Conservation (phyloP, 2,329 filamentous ascomycete genomes). For the Aureobasidium namibiae region DNA sequence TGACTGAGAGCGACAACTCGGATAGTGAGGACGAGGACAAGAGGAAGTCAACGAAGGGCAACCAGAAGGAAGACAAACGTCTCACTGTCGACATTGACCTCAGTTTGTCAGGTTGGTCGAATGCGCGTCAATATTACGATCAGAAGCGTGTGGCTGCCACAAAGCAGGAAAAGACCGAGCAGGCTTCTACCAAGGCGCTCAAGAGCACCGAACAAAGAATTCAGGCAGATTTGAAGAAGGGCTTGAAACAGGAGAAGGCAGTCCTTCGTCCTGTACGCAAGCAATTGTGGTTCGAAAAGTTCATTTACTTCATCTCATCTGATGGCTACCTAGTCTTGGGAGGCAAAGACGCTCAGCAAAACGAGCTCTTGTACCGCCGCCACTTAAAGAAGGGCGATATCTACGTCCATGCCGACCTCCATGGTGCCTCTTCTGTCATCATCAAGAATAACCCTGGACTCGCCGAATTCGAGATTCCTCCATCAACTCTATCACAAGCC, state of each 20-base stretch:
- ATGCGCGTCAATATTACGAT: conserved; percentile 86
- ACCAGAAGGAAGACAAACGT: conserved; percentile 31
- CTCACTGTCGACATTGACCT: conserved; percentile 81
- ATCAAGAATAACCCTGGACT: conserved; percentile 79
- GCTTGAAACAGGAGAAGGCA: conserved; percentile 84
- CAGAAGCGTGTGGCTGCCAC: conserved; percentile 75
- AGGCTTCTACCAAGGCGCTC: conserved; percentile 72
- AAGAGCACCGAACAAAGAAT: conserved; percentile 91
- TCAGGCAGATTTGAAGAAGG: conserved; percentile 72
- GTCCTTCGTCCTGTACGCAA: conserved; percentile 73
- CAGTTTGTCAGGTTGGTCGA: conserved; percentile 72
- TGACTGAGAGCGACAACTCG: conserved; percentile 57
- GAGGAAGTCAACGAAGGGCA: conserved; percentile 16
- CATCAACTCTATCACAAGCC: conserved; percentile 83
- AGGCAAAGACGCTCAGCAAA: conserved; percentile 81
- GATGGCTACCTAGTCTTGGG: conserved; percentile 87
- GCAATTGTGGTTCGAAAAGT: conserved; percentile 95
- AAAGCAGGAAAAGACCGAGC: conserved; percentile 79
- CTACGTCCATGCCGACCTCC: conserved; percentile 83
- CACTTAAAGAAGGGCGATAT: conserved; percentile 84
- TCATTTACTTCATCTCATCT: conserved; percentile 87
- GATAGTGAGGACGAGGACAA: conserved; percentile 49
- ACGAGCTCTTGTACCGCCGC: conserved; percentile 81
- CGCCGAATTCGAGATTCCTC: conserved; percentile 79
- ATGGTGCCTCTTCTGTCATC: conserved; percentile 75